Conservation (phyloP, 257 asterid genomes). For the Anisodus tanguticus region DNA sequence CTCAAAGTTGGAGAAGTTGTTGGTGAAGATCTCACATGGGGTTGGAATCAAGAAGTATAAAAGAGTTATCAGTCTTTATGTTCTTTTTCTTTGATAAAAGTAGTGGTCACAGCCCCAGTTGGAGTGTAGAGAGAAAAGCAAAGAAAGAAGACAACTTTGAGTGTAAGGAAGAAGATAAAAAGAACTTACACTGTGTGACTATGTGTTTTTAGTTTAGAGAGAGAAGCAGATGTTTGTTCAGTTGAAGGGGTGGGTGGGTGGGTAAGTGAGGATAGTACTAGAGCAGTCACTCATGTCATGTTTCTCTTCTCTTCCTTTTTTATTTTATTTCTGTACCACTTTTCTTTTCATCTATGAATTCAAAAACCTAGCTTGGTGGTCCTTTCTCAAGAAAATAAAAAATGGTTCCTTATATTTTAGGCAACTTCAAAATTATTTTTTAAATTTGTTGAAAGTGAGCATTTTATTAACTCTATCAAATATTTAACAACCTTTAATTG, state of each 20-base stretch:
- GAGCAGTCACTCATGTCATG: neutral
- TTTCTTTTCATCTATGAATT: neutral
- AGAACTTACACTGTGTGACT: neutral
- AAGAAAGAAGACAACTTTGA: slow-evolving; percentile 21
- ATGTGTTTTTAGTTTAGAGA: neutral
- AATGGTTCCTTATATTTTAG: neutral
- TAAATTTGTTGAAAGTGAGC: neutral
- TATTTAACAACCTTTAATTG: neutral
- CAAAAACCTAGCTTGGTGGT: neutral
- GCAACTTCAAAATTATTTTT: neutral
- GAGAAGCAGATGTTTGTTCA: neutral
- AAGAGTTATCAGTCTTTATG: neutral
- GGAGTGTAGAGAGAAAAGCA: neutral
- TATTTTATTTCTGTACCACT: neutral
- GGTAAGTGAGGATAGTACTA: neutral
- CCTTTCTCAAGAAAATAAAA: neutral
- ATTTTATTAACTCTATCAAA: neutral
- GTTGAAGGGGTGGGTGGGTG: neutral
- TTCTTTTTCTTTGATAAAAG: slow-evolving; percentile 9
- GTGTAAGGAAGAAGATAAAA: slow-evolving; percentile 38
- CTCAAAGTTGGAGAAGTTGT: slow-evolving; percentile 33
- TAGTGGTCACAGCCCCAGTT: slow-evolving; percentile 16
- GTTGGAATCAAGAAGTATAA: slow-evolving; percentile 20
- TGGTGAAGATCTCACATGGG: slow-evolving; percentile 43
- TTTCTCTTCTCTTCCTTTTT: neutral